Conservation (phyloP, 73 alveolate species). For the Paramecium bursaria region DNA sequence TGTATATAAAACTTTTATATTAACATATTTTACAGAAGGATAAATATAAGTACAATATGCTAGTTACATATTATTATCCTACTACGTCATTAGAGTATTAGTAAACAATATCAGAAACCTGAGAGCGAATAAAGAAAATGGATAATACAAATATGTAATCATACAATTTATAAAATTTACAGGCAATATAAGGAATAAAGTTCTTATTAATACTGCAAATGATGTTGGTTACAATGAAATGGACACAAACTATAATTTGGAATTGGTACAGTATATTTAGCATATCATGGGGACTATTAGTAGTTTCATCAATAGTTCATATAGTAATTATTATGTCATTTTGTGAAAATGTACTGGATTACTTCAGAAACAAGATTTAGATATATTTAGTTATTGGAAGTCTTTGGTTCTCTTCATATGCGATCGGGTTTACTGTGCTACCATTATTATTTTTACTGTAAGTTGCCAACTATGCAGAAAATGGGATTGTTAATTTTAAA, state of each 20-base stretch:
- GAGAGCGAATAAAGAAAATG: not conserved
- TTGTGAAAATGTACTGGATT: constrained; percentile 32
- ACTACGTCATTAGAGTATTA: constrained; percentile 27
- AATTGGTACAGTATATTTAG: constrained; percentile 59
- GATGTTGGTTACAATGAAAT: constrained; percentile 19
- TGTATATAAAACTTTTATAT: not conserved
- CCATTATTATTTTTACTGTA: constrained; percentile 21
- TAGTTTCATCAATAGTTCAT: constrained; percentile 13
- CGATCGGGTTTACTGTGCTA: not conserved
- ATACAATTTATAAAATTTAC: not conserved
- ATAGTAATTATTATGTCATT: constrained; percentile 15
- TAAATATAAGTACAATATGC: not conserved
- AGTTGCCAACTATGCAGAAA: too few relatives aligned
- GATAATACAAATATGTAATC: constrained; percentile 15
- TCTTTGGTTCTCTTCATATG: not conserved
- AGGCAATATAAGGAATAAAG: constrained; percentile 49
- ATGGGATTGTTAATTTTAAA: too few relatives aligned
- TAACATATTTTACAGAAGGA: not conserved
- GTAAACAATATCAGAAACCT: constrained; percentile 4
- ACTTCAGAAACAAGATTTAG: not conserved
- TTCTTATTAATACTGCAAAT: constrained; percentile 1
- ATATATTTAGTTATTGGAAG: constrained; percentile 33
- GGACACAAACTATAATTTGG: constrained; percentile 7
- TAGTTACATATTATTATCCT: constrained; percentile 10
- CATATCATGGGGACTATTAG: constrained; percentile 40